Conservation (phyloP, 2,329 filamentous ascomycete genomes). For the Fusarium setosum region DNA sequence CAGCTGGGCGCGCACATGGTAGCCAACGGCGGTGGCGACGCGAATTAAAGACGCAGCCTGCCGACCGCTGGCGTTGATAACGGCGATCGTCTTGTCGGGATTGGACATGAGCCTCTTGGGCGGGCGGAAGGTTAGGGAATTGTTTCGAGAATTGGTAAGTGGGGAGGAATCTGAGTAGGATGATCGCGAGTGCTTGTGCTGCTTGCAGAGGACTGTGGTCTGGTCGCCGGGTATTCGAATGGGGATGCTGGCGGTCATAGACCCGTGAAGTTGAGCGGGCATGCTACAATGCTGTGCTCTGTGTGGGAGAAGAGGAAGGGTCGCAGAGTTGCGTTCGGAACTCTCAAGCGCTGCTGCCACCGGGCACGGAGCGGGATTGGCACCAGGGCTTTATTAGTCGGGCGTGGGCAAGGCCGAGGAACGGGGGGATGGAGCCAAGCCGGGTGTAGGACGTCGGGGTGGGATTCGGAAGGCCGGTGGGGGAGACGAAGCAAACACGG, state of each 20-base stretch:
- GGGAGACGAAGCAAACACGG: conserved; percentile 30
- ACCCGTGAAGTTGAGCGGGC: conserved; percentile 54
- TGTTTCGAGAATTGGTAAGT: conserved; percentile 65
- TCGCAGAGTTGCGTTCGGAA: conserved; percentile 33
- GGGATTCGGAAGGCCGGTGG: conserved; percentile 38
- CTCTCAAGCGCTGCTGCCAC: conserved; percentile 27
- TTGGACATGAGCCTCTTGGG: conserved; percentile 68
- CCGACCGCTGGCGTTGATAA: conserved; percentile 95
- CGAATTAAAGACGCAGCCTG: conserved; percentile 96
- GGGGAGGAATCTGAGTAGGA: conserved; percentile 72
- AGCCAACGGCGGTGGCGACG: conserved; percentile 92
- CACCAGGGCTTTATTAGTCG: conserved; percentile 38
- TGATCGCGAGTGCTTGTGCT: conserved; percentile 71
- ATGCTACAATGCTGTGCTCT: conserved; percentile 46
- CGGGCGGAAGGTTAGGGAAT: conserved; percentile 70
- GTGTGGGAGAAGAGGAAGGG: conserved; percentile 31
- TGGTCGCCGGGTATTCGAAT: conserved; percentile 52
- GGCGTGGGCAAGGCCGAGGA: conserved; percentile 11
- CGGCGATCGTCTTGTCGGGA: conserved; percentile 84
- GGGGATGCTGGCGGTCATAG: conserved; percentile 52
- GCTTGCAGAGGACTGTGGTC: conserved; percentile 50
- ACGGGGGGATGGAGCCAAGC: conserved; percentile 29
- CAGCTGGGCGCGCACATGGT: conserved; percentile 91
- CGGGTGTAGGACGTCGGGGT: conserved; percentile 42
- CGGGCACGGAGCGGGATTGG: conserved; percentile 31